Conservation (phyloP, 2,329 filamentous ascomycete genomes). For the Hypocreales sp. region DNA sequence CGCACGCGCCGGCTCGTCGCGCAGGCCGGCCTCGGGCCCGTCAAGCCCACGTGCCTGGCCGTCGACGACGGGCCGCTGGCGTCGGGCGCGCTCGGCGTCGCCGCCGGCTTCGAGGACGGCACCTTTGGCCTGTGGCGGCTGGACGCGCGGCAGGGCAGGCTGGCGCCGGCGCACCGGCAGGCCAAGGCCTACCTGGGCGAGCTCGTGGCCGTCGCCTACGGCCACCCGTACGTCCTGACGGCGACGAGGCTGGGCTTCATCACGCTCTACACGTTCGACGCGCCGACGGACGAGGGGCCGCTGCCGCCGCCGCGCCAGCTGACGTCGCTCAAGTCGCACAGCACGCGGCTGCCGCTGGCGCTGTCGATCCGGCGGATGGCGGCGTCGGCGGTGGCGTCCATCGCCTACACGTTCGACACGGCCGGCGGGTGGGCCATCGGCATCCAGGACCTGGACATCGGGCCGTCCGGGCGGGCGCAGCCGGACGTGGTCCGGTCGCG, state of each 20-base stretch:
- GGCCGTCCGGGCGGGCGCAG: conserved; percentile 10
- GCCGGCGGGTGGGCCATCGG: conserved; percentile 76
- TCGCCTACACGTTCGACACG: conserved; percentile 73
- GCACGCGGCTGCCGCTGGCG: conserved; percentile 61
- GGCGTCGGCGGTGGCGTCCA: conserved; percentile 56
- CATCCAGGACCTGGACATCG: conserved; percentile 73
- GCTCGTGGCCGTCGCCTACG: conserved; percentile 55
- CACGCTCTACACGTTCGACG: conserved; percentile 55
- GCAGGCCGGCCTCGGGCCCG: conserved; percentile 12
- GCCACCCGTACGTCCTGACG: conserved; percentile 62
- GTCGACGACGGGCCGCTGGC: conserved; percentile 38
- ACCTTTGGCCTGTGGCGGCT: conserved; percentile 56
- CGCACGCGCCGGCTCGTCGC: conserved; percentile 48
- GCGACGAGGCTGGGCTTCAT: conserved; percentile 61
- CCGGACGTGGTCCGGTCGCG: conserved; percentile 19
- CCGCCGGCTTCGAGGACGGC: conserved; percentile 57
- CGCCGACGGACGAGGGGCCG: background rate
- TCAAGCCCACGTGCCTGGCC: conserved; percentile 45
- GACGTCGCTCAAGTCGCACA: conserved; percentile 68
- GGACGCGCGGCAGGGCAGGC: conserved; percentile 21
- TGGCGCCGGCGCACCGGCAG: conserved; percentile 42
- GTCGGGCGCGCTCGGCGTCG: conserved; percentile 37
- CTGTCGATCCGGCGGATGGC: conserved; percentile 62
- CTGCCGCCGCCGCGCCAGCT: conserved; percentile 32
- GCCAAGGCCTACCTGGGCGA: conserved; percentile 46